These are phyloP conservation scores for Pestalotiopsis sp. DNA, from an alignment of 2,329 filamentous ascomycete genomes.

Conservation along the genomic window DNA sequence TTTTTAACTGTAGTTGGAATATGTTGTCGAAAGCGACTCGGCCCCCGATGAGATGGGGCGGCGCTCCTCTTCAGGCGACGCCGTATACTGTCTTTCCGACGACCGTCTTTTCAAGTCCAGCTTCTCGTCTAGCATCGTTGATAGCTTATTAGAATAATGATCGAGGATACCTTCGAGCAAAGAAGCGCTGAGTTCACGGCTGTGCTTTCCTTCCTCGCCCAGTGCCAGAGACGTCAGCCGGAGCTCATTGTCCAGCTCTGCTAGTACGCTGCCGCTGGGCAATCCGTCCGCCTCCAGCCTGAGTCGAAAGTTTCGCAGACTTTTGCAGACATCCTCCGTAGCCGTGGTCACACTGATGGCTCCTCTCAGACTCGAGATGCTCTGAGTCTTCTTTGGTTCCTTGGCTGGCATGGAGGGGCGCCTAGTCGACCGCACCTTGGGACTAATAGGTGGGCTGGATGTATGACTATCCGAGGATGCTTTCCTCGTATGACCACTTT, in stretches of 20 bases:
- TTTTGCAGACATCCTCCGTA: conserved; percentile 64
- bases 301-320: conserved; percentile 62
- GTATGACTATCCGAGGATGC: conserved; percentile 44
- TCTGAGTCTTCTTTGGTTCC: conserved; percentile 46
- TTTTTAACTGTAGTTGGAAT: conserved; percentile 6
- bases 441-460: conserved; percentile 42
- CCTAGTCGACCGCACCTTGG: conserved; percentile 45
- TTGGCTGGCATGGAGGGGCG: conserved; percentile 57
- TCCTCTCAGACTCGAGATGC: conserved; percentile 47
- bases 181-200: conserved; percentile 55
- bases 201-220: conserved; percentile 55
- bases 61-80: conserved; percentile 17
- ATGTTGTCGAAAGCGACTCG: conserved; percentile 18
- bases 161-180: conserved; percentile 67
- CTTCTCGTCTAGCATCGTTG: conserved; percentile 72
- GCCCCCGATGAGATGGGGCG: conserved; percentile 22
- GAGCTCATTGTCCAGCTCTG: conserved; percentile 65
- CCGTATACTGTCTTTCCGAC: conserved; percentile 18
- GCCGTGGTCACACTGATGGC: conserved; percentile 61
- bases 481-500: conserved; percentile 47
- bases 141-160: conserved; percentile 72
- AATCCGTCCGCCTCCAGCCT: conserved; percentile 59
- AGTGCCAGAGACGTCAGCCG: conserved; percentile 63
- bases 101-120: conserved; percentile 48
- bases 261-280: conserved; percentile 57